Base-by-base conservation (phyloP, 73 alveolate species). In the Blepharisma japonicum region DNA sequence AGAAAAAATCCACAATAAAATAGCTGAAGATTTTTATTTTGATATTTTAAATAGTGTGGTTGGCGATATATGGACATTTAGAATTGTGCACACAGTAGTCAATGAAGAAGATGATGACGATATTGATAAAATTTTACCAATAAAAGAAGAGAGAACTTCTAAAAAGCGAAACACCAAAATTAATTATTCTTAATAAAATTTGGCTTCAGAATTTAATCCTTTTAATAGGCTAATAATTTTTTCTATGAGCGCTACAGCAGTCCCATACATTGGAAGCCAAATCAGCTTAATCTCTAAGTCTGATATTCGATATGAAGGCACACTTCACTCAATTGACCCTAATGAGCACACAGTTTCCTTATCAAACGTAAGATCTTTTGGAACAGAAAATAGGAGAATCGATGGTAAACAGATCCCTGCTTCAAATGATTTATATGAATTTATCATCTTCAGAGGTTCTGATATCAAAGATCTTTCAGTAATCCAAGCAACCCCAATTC, bases 341-440 rank as follows among this genome's bases (percentile, higher is more conserved):
- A 53, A 51, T 7, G 55, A 47, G 55, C 70, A 80, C 21, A 53
- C 87, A 48, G 71, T 80, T 81, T 71, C 82, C 45, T 54, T 80
- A 27, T 71, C 47, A 11, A 80, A 80, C 53, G 87, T 80, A 71
- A 70, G 71, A 78, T n/a, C 68, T 20, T 71, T 45, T 32, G 87
- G 87, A 6, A 39, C 78, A 8, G 87, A 80, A 38, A 82, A 82
- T 7, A 32, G 42, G 42, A 32, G 42, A 32, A 71, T 71, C 61
- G 87, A 82, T 7, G 68, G 25, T 49, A 80, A 80, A n/a, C 82
- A 80, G 82, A 80, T 80, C 45, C 87, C 82, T 23, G 71, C 79
- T 32, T 32, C 42, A 32, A 32, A 32, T 32, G 42, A 32, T 32
- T 32, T 32, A 32, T 32, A 32, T 32, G 42, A 32, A 32, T 32